Conservation (phyloP, 495 filamentous ascomycete genomes). For the Penicillium cosmopolitanum region DNA sequence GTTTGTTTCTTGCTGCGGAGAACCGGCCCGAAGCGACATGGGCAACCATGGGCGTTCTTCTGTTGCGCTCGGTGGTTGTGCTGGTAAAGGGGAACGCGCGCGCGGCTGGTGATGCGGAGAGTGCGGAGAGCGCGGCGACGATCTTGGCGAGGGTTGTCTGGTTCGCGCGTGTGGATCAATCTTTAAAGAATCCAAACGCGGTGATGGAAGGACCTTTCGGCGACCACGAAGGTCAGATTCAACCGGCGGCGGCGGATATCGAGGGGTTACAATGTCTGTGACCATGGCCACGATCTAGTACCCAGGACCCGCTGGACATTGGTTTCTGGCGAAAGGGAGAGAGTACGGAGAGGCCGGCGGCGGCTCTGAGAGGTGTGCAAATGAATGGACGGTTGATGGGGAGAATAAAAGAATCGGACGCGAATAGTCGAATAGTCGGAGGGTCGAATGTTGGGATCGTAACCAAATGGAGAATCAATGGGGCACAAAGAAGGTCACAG, state of each 20-base stretch:
- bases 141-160: slow-evolving; percentile 24
- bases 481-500: neutral
- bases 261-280: slow-evolving; percentile 50
- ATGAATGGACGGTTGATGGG: neutral
- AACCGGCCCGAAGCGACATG: slow-evolving; percentile 30
- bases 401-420: no score
- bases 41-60: slow-evolving; percentile 37
- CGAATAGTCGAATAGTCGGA: neutral
- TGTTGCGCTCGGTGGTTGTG: slow-evolving; percentile 18
- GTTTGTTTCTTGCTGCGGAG: slow-evolving; percentile 22
- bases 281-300: slow-evolving; percentile 53
- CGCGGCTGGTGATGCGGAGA: slow-evolving; percentile 24
- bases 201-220: slow-evolving; percentile 38
- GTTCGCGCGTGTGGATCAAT: slow-evolving; percentile 39
- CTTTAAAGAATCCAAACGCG: slow-evolving; percentile 39
- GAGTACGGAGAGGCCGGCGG: slow-evolving; percentile 2
- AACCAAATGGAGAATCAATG: neutral
- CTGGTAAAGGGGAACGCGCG: slow-evolving; percentile 36
- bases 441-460: neutral
- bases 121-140: slow-evolving; percentile 30
- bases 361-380: neutral
- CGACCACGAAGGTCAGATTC: slow-evolving; percentile 39
- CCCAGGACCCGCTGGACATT: slow-evolving; percentile 53
- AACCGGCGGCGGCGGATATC: slow-evolving; percentile 40
- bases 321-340: slow-evolving; percentile 30